Percentiles rank a stretch among this genome's conserved stretches.
These are phyloP conservation scores for Endothia cerciana DNA, from an alignment of 2,329 filamentous ascomycete genomes.

Conservation along the genomic window DNA sequence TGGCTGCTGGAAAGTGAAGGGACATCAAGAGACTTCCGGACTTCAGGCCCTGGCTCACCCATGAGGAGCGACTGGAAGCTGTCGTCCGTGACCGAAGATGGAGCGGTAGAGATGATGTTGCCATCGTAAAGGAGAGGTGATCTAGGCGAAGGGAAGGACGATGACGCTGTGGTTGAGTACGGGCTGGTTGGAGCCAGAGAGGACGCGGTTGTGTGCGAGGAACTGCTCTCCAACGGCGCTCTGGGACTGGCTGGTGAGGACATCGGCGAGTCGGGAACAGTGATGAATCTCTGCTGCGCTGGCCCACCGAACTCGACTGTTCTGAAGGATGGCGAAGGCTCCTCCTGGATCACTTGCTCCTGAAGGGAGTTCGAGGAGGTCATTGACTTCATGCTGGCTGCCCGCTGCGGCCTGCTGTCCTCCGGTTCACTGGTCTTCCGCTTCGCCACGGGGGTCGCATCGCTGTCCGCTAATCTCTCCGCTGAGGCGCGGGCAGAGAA, in stretches of 20 bases:
- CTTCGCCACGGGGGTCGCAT: slow-evolving; percentile 38
- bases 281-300: slow-evolving; percentile 37
- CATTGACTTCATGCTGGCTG: slow-evolving; percentile 50
- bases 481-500: slow-evolving; percentile 25
- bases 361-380: slow-evolving; percentile 55
- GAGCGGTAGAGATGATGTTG: slow-evolving; percentile 73
- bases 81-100: slow-evolving; percentile 74
- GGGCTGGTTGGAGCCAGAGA: slow-evolving; percentile 62
- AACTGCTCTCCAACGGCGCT: slow-evolving; percentile 31
- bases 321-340: slow-evolving; percentile 42
- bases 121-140: slow-evolving; percentile 71
- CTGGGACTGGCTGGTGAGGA: slow-evolving; percentile 29
- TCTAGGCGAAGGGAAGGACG: slow-evolving; percentile 72
- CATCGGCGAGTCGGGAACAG: slow-evolving; percentile 30
- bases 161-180: slow-evolving; percentile 60
- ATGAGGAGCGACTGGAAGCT: slow-evolving; percentile 73
- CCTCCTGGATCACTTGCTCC: slow-evolving; percentile 56
- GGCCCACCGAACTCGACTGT: slow-evolving; percentile 27
- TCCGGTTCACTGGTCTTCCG: slow-evolving; percentile 53
- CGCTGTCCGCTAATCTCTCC: slow-evolving; percentile 20
- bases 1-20: slow-evolving; percentile 77
- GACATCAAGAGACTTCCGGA: slow-evolving; percentile 70
- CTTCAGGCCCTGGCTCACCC: slow-evolving; percentile 74
- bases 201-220: slow-evolving; percentile 36
- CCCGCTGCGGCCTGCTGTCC: slow-evolving; percentile 42